Evolutionary conservation across 2,329 filamentous ascomycete species (phyloP).

Genomic region (Colletotrichum sojae): DNA sequence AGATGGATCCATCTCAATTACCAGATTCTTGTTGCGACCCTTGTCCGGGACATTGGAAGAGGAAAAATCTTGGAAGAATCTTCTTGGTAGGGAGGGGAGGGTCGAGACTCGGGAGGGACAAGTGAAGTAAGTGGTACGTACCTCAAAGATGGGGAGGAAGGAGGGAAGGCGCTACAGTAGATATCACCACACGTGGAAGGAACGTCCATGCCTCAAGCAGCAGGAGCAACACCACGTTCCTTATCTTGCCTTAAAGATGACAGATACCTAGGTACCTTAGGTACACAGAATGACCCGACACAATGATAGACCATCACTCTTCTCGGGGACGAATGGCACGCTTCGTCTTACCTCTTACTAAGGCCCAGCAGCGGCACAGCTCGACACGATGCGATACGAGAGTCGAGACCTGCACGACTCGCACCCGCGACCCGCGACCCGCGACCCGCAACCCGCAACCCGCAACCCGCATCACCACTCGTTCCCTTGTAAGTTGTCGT

Average conservation of each 20-base stretch:
- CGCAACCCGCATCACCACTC: too few relatives aligned
- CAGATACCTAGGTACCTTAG: not conserved
- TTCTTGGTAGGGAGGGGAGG: too few relatives aligned
- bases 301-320: too few relatives aligned
- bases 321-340: not conserved
- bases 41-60: conserved; percentile 12
- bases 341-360: conserved; percentile 17
- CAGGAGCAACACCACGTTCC: not conserved
- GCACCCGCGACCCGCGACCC: not conserved
- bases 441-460: too few relatives aligned
- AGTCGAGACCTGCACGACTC: conserved; percentile 17
- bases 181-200: conserved; percentile 11
- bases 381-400: conserved; percentile 21
- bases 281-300: too few relatives aligned
- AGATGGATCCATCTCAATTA: conserved; percentile 6
- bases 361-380: not conserved
- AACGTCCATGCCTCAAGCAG: too few relatives aligned
- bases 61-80: conserved; percentile 1
- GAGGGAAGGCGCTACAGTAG: too few relatives aligned
- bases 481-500: not conserved
- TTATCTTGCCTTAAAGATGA: not conserved
- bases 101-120: not conserved
- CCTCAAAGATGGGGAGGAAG: too few relatives aligned
- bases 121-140: too few relatives aligned
- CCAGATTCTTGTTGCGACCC: conserved; percentile 28